These are phyloP conservation scores for Elsinoe fawcettii DNA, from an alignment of 2,329 filamentous ascomycete genomes.

Conservation along the genomic window DNA sequence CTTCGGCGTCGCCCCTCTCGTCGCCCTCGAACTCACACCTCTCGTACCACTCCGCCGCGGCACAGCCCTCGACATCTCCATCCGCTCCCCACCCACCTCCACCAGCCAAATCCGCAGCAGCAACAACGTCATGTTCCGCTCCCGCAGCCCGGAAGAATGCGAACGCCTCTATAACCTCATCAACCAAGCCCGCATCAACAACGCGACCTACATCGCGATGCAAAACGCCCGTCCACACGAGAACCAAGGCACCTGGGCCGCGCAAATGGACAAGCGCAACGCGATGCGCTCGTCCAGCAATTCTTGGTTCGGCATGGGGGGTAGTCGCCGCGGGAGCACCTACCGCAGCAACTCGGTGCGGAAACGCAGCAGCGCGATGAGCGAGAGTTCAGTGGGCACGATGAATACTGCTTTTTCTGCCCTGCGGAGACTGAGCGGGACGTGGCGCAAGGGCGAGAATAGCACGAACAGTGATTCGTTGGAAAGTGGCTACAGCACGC, in stretches of 20 bases:
- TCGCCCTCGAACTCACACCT: conserved; percentile 80
- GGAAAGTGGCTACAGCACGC: conserved; percentile 38
- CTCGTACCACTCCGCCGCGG: conserved; percentile 83
- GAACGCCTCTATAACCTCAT: conserved; percentile 76
- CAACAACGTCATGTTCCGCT: conserved; percentile 86
- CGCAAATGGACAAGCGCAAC: conserved; percentile 45
- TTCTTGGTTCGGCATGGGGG: conserved; percentile 49
- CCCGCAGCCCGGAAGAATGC: conserved; percentile 67
- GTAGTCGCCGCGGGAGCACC: conserved; percentile 45
- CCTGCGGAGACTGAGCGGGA: conserved; percentile 62
- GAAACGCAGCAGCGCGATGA: conserved; percentile 51
- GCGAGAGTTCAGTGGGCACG: conserved; percentile 66
- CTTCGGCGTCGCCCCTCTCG: conserved; percentile 42
- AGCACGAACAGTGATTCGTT: conserved; percentile 56
- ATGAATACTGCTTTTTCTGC: conserved; percentile 72
- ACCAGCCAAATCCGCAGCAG: conserved; percentile 61
- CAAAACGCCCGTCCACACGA: conserved; percentile 61
- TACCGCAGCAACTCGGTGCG: conserved; percentile 48
- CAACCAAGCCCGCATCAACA: conserved; percentile 82
- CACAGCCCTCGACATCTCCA: conserved; percentile 87
- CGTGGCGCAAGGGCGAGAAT: conserved; percentile 48
- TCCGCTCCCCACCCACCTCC: conserved; percentile 73
- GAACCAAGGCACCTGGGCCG: conserved; percentile 42
- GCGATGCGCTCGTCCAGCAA: conserved; percentile 36
- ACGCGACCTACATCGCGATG: conserved; percentile 77